phyloP scores from a whole-genome alignment of 2,329 filamentous ascomycete genomes.

The Apiospora malaysiana region DNA sequence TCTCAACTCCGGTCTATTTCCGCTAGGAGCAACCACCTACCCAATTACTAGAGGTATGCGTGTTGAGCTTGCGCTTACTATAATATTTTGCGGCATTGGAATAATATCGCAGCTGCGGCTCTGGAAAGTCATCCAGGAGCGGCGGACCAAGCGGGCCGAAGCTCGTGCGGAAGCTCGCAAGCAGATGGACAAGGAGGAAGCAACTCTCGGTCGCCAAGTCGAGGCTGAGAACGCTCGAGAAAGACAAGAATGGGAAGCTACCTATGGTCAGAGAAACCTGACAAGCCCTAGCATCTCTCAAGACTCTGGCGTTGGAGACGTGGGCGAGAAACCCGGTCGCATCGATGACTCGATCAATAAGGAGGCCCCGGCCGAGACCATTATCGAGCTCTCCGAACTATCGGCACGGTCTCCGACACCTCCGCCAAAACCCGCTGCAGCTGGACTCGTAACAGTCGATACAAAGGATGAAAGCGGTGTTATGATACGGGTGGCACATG shows the following conservation, averaged over 20 bases:
- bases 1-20: slow-evolving; percentile 81
- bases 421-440: slow-evolving; percentile 26
- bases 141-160: slow-evolving; percentile 58
- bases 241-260: slow-evolving; percentile 74
- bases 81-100: slow-evolving; percentile 77
- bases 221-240: slow-evolving; percentile 68
- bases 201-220: slow-evolving; percentile 70
- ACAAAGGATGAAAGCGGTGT: slow-evolving; percentile 23
- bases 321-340: slow-evolving; percentile 46
- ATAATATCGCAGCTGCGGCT: slow-evolving; percentile 84
- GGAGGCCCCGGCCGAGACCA: slow-evolving; percentile 43
- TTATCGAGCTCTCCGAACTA: slow-evolving; percentile 62
- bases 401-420: slow-evolving; percentile 37
- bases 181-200: slow-evolving; percentile 62
- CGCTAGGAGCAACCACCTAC: slow-evolving; percentile 76
- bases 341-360: slow-evolving; percentile 39
- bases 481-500: slow-evolving; percentile 1
- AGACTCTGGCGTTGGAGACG: slow-evolving; percentile 59
- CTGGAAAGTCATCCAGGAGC: slow-evolving; percentile 79
- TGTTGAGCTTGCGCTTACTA: slow-evolving; percentile 79
- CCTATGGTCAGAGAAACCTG: slow-evolving; percentile 65
- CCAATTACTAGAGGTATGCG: slow-evolving; percentile 85
- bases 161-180: slow-evolving; percentile 54
- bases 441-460: neutral
- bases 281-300: slow-evolving; percentile 40